These are phyloP conservation scores for Aspergillus brasiliensis DNA, from an alignment of 2,329 filamentous ascomycete species.

Conservation along the genomic window DNA sequence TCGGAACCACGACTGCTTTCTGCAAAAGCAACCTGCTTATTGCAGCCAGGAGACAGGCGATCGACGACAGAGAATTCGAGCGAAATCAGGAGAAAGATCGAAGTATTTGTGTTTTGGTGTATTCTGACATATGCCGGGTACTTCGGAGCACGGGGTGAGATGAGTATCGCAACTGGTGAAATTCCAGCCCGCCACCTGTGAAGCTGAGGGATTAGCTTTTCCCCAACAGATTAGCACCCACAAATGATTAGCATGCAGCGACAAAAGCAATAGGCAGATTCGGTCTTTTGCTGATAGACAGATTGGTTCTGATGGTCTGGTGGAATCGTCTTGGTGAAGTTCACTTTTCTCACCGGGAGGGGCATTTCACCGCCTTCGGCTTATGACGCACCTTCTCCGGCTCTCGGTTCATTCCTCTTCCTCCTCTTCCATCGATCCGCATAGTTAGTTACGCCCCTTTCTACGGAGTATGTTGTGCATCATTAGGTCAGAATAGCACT, in stretches of 20 bases:
- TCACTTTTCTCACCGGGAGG: neutral
- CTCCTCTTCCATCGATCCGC: neutral
- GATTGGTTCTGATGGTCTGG: neutral
- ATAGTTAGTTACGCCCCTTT: neutral
- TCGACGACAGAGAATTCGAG: neutral
- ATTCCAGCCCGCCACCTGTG: neutral
- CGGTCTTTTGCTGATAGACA: neutral
- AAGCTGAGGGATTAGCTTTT: neutral
- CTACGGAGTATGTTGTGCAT: no score
- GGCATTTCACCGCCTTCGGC: neutral
- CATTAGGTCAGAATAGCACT: no score
- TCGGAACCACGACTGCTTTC: neutral
- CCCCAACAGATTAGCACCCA: neutral
- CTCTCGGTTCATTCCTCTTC: neutral
- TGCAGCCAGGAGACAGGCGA: neutral
- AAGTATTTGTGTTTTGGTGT: neutral
- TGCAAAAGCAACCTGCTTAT: neutral
- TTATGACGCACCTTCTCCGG: neutral
- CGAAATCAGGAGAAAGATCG: neutral
- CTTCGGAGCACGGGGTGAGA: neutral
- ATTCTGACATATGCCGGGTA: slow-evolving; percentile 4
- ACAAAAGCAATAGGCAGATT: neutral
- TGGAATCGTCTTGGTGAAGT: neutral
- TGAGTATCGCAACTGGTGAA: neutral
- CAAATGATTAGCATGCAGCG: neutral